Evolutionary conservation across 2,329 filamentous ascomycete genomes (phyloP).

Genomic region (Xenoacremonium recifei): DNA sequence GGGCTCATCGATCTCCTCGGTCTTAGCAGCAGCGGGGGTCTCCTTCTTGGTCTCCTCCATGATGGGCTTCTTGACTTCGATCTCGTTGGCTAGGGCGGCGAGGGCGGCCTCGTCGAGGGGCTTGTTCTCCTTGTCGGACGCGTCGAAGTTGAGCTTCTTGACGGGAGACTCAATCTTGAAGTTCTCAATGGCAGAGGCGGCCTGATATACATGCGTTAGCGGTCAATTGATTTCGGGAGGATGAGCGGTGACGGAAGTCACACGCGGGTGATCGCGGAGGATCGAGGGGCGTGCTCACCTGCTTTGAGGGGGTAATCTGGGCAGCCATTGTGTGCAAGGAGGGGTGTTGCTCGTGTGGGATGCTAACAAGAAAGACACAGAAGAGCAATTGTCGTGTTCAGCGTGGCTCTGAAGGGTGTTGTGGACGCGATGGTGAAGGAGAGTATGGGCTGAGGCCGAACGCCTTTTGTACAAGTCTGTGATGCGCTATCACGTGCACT

Average conservation of each 20-base stretch:
- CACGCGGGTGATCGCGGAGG: slow-evolving; percentile 1
- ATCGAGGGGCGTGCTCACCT: slow-evolving; percentile 44
- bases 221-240: slow-evolving; percentile 4
- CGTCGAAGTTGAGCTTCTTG: slow-evolving; percentile 82
- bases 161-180: slow-evolving; percentile 91
- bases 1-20: slow-evolving; percentile 79
- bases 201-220: slow-evolving; percentile 53
- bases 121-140: slow-evolving; percentile 79
- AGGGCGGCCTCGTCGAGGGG: slow-evolving; percentile 49
- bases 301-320: slow-evolving; percentile 63
- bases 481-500: slow-evolving; percentile 38
- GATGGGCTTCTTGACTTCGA: slow-evolving; percentile 57
- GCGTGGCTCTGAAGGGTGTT: slow-evolving; percentile 18
- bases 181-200: slow-evolving; percentile 79
- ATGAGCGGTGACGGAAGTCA: slow-evolving; percentile 3
- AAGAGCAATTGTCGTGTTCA: slow-evolving; percentile 14
- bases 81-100: slow-evolving; percentile 51
- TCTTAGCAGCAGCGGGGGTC: slow-evolving; percentile 49
- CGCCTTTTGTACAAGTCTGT: slow-evolving; percentile 37
- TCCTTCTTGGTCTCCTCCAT: slow-evolving; percentile 43
- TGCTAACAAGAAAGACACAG: slow-evolving; percentile 7
- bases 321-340: slow-evolving; percentile 63
- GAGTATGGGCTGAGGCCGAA: slow-evolving; percentile 26
- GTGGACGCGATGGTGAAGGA: slow-evolving; percentile 29
- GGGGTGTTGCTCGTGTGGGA: slow-evolving; percentile 6